Base-by-base conservation (phyloP, 805 yeast species). In the Nadsonia fulvescens region DNA sequence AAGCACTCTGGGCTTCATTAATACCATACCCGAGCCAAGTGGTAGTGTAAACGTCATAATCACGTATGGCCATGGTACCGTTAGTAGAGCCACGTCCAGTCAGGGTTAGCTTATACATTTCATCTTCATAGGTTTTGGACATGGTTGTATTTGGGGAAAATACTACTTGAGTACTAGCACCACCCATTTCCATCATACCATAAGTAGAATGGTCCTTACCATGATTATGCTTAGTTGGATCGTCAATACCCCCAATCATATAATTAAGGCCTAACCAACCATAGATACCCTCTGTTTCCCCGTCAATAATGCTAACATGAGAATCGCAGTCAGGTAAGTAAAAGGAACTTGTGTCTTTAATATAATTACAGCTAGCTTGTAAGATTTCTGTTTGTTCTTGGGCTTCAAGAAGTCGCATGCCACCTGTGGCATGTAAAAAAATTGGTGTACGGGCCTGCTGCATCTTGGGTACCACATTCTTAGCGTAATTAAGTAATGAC, bases 161-260 rank as follows among this genome's bases (percentile, higher is more conserved):
- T 6, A 96, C 93, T 12, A 89, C 66, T 44, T 89, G 98, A 0
- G 94, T 81, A 2, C 94, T 81, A 0, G 98, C 98, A 8, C 98
- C 98, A 9, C 98, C 98, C 98, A 89, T 89, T 48, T 89, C 98
- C 86, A 89, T 75, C 40, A 89, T 86, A 4, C 98, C 98, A 36
- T 64, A 72, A 1, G 93, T 70, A 2, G 48, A 43, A 7, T 44
- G 46, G 2, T 35, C 29, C 13, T 36, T 44, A 10, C 19, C 14
- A 12, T 29, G 28, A 5, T 38, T 35, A 8, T 32, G 32, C 4
- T 36, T 41, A 4, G 51, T 28, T 40, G 45, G 43, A 8, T 25
- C 30, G 5, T 27, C 58, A 25, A 77, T 54, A 32, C 65, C 65
- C 1, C 77, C 74, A 49, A 74, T 63, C 30, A 89, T 51, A 49